Percentiles rank a stretch among this genome's conserved stretches.
These are phyloP conservation scores for Xanthoconium separans DNA, from an alignment of 1,284 basidiomycete species.

Conservation along the genomic window DNA sequence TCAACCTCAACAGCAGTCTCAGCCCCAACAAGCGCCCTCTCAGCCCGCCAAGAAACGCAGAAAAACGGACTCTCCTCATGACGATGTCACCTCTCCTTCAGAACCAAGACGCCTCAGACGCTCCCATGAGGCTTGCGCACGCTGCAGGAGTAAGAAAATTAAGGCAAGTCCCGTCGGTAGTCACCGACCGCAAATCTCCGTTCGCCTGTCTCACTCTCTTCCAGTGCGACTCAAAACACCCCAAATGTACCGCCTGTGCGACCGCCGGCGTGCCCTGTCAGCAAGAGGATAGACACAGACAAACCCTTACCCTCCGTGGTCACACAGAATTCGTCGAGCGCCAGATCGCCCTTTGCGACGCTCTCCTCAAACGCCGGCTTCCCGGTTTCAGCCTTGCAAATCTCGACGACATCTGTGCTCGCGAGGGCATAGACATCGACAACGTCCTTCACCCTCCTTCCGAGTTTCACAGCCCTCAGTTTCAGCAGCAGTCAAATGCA, in stretches of 20 bases:
- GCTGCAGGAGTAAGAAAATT: slow-evolving; percentile 90
- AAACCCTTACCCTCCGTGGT: slow-evolving; percentile 77
- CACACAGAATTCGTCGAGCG: slow-evolving; percentile 77
- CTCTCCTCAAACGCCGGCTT: slow-evolving; percentile 68
- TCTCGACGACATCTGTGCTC: slow-evolving; percentile 60
- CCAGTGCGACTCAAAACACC: slow-evolving; percentile 86
- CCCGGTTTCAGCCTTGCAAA: slow-evolving; percentile 64
- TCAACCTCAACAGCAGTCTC: slow-evolving; percentile 32
- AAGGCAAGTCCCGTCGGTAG: slow-evolving; percentile 87
- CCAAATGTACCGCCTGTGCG: slow-evolving; percentile 76
- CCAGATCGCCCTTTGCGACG: slow-evolving; percentile 70
- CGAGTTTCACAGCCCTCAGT: slow-evolving; percentile 31
- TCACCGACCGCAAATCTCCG: slow-evolving; percentile 81
- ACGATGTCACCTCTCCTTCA: slow-evolving; percentile 50
- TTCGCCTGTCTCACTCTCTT: slow-evolving; percentile 34
- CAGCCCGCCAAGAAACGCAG: slow-evolving; percentile 53
- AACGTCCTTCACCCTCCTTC: slow-evolving; percentile 19
- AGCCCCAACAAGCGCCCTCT: slow-evolving; percentile 35
- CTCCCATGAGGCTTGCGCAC: slow-evolving; percentile 84
- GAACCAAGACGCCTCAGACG: slow-evolving; percentile 77
- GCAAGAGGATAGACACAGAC: slow-evolving; percentile 80
- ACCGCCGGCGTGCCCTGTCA: slow-evolving; percentile 75
- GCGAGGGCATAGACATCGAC: slow-evolving; percentile 66
- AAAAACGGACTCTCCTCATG: slow-evolving; percentile 53
- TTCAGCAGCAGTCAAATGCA: slow-evolving; percentile 28